A percentile compares a stretch with the other conserved stretches of the same genome.
These are phyloP conservation scores for Zhuliangozyma blackwelliae DNA, from an alignment of 1,139 yeast genomes.

Conservation along the genomic window DNA sequence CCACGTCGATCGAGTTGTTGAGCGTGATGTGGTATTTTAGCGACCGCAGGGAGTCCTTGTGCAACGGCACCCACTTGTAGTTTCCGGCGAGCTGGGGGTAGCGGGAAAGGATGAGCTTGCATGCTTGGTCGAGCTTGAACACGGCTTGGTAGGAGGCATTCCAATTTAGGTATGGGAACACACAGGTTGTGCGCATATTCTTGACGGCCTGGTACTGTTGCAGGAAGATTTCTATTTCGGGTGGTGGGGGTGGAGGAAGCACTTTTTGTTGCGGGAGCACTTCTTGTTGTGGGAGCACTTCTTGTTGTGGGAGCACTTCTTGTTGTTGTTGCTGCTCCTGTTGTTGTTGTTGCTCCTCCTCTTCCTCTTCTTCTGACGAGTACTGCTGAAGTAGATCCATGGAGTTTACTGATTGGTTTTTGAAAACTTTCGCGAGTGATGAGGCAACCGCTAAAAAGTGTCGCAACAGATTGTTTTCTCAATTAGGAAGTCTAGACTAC, in stretches of 20 bases:
- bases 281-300: too few relatives aligned
- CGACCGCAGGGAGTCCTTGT: constrained; percentile 5
- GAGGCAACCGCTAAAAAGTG: not conserved
- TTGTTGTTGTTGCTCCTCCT: too few relatives aligned
- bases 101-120: not conserved
- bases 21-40: constrained; percentile 7
- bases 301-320: too few relatives aligned
- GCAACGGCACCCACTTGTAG: constrained; percentile 5
- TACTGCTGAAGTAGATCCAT: too few relatives aligned
- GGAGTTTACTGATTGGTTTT: not conserved
- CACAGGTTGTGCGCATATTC: not conserved
- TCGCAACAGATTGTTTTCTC: not conserved
- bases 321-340: too few relatives aligned
- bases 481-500: not conserved
- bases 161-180: constrained; percentile 9
- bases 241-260: too few relatives aligned
- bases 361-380: too few relatives aligned
- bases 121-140: constrained; percentile 3
- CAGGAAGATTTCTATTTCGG: constrained; percentile 6
- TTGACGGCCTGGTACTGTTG: constrained; percentile 7
- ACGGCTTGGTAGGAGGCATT: constrained; percentile 3
- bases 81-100: constrained; percentile 5
- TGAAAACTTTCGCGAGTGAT: not conserved
- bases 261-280: too few relatives aligned
- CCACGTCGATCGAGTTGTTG: constrained; percentile 1